Base-by-base conservation (phyloP, 257 asterid genomes). In the Plantago ovata region DNA sequence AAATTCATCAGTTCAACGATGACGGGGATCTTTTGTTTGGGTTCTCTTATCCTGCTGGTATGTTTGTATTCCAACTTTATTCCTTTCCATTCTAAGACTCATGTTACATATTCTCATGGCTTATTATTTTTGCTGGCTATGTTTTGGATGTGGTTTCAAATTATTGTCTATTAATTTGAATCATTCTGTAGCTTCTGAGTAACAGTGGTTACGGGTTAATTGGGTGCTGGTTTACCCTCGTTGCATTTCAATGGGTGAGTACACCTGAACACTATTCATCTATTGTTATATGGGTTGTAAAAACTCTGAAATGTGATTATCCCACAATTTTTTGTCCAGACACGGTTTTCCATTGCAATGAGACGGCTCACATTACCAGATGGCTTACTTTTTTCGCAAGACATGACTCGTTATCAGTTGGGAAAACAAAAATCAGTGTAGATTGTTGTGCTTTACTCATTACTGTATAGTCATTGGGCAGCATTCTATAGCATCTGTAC, bases 211-310 rank as follows among this genome's bases (percentile, higher is more conserved):
- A 52, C 36, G 94, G 96, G 49, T 73, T 84, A 69, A 24, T 65
- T 0, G 94, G 92, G 11, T 79, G 85, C 64, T 87, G 96, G 96
- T 68, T 80, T 36, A 73, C 81, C 6, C 89, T 87, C 10, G 96
- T 76, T 62, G 87, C 81, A n/a, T 87, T 84, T 75, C 96, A 87
- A 56, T 78, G 84, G 84, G 96, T 87, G 82, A 62, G 77, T 47
- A n/a, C n/a, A n/a, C n/a, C n/a, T n/a, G n/a, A 10, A 7, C 23
- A 21, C 51, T 50, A 41, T 58, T 28, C 2, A 28, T 53, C 53
- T 52, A n/a, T n/a, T n/a, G n/a, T n/a, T n/a, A n/a, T n/a, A n/a
- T n/a, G n/a, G n/a, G n/a, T n/a, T n/a, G n/a, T n/a, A n/a, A n/a
- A n/a, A n/a, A n/a, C n/a, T n/a, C n/a, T n/a, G n/a, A n/a, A 40